Evolutionary conservation across 768 basidiomycete genomes (phyloP).

Genomic region (Collybia mongolica): DNA sequence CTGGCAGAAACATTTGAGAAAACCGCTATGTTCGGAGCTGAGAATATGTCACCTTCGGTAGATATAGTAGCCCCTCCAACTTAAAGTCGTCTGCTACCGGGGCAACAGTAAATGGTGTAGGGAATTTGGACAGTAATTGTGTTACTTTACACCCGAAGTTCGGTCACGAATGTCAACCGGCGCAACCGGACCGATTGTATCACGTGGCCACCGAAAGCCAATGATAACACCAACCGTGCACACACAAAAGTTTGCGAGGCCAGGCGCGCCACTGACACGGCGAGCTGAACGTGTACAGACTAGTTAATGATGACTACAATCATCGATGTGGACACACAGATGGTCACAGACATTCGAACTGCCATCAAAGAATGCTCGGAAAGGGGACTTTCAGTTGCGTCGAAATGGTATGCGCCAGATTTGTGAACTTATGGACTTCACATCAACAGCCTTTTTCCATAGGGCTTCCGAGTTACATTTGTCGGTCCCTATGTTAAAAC

Average conservation of each 20-base stretch:
- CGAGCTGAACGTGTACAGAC: not conserved
- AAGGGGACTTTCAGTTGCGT: constrained; percentile 64
- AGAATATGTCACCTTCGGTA: too few relatives aligned
- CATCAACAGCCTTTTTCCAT: not conserved
- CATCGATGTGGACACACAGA: constrained; percentile 35
- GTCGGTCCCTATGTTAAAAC: constrained; percentile 51
- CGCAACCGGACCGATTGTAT: not conserved
- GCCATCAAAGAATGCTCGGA: constrained; percentile 75
- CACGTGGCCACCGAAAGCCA: too few relatives aligned
- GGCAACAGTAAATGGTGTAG: too few relatives aligned
- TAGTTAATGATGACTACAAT: constrained; percentile 16
- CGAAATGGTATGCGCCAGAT: constrained; percentile 64
- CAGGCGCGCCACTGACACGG: not conserved
- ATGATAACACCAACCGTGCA: too few relatives aligned
- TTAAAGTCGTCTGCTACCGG: not conserved
- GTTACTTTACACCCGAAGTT: too few relatives aligned
- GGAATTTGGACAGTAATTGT: too few relatives aligned
- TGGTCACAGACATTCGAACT: constrained; percentile 53
- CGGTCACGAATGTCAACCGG: not conserved
- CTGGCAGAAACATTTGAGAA: too few relatives aligned
- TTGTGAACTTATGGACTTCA: not conserved
- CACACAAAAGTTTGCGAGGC: not conserved
- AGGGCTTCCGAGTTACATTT: constrained; percentile 81
- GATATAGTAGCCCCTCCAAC: not conserved
- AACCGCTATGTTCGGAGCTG: too few relatives aligned